A percentile compares a stretch with the other conserved stretches of the same genome.
These are phyloP conservation scores for Aphanocladium album DNA, from an alignment of 2,329 filamentous ascomycete species.

Conservation along the genomic window DNA sequence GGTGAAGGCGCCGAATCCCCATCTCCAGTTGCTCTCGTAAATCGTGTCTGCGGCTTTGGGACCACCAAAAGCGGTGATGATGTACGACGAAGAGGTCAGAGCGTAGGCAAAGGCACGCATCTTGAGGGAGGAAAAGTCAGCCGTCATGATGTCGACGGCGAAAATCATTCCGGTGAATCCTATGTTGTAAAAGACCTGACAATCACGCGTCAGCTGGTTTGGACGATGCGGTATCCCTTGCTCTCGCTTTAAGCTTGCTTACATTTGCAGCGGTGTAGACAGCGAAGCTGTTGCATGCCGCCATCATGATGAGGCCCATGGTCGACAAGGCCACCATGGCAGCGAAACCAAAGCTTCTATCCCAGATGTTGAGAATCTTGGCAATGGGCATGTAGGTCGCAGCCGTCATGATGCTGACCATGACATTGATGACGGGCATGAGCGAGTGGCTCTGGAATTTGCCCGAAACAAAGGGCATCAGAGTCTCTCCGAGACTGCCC, in stretches of 20 bases:
- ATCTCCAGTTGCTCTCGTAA: slow-evolving; percentile 23
- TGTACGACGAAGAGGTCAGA: slow-evolving; percentile 29
- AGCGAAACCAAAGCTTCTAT: slow-evolving; percentile 31
- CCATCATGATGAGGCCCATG: slow-evolving; percentile 50
- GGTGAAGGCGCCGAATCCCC: slow-evolving; percentile 49
- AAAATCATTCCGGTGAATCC: slow-evolving; percentile 34
- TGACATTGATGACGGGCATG: slow-evolving; percentile 28
- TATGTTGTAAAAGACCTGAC: slow-evolving; percentile 53
- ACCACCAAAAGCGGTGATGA: slow-evolving; percentile 31
- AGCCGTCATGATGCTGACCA: slow-evolving; percentile 30
- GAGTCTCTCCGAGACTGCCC: not conserved
- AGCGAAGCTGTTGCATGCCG: slow-evolving; percentile 46
- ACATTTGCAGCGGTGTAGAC: slow-evolving; percentile 33
- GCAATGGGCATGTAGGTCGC: slow-evolving; percentile 28
- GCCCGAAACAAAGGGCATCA: slow-evolving; percentile 6
- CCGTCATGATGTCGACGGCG: slow-evolving; percentile 26
- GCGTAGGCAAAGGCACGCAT: slow-evolving; percentile 29
- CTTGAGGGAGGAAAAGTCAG: slow-evolving; percentile 27
- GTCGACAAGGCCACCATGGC: slow-evolving; percentile 29
- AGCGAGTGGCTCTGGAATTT: slow-evolving; percentile 9
- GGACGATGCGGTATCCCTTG: too few species aligned
- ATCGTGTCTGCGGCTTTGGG: slow-evolving; percentile 23
- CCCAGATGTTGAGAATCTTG: slow-evolving; percentile 35
- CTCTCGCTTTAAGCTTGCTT: not conserved
- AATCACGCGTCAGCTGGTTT: slow-evolving; percentile 15